Base-by-base conservation (phyloP, 148 eudicot species). In the Rhododendron vialii region DNA sequence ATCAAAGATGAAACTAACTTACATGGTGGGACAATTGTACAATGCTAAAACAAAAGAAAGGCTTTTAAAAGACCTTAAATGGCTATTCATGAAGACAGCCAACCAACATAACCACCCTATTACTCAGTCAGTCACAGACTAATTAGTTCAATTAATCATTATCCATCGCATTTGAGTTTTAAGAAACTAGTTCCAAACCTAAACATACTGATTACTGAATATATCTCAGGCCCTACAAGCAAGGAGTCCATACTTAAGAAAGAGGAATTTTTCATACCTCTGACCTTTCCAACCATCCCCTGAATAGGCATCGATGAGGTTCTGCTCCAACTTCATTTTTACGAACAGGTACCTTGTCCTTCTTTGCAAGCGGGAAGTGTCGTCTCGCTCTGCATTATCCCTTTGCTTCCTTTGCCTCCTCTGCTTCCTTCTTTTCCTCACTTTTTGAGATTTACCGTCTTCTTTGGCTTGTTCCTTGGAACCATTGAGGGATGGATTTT, bases 261-360 rank as follows among this genome's bases (percentile, higher is more conserved):
- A 28, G 50, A 87, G 13, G 80, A 80, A 55, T 74, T 43, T 63
- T 43, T 20, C 69, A 89, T 93, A 96, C 99, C 99, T 95, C 88
- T 96, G 99, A 88, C 99, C 99, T 92, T 93, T 95, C 99, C 99
- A 96, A 53, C 99, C 99, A 91, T 96, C 99, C 74, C 92, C 90
- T 20, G 92, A 91, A 89, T 96, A 96, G 78, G 99, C 99, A 90
- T 96, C 99, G 73, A 96, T 92, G 50, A 96, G 98, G 87, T 93
- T 96, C 90, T 95, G 98, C 92, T 96, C 96, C 87, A 93, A 87
- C 89, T 96, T 96, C 90, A 96, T 59, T 90, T 92, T 96, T 63
- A 96, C 89, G 88, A 96, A 89, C 36, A 94, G 91, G 92, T 96
- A 92, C 86, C 95, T 92, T 79, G 98, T 90, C 90, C 94, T 93